These are phyloP conservation scores for Quercus gilva DNA, from an alignment of 306 rosid species.

Conservation along the genomic window DNA sequence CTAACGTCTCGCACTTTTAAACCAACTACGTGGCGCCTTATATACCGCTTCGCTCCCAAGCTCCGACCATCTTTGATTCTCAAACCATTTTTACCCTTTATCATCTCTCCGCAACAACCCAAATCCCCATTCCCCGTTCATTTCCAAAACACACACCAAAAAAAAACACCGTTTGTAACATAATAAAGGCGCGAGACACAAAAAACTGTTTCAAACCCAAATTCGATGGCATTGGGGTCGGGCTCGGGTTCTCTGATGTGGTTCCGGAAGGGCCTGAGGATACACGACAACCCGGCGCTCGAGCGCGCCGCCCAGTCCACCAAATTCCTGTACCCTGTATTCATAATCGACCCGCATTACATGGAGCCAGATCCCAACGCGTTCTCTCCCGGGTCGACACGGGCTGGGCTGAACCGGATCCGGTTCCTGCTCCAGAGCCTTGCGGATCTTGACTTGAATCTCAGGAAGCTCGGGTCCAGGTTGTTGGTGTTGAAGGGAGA, in stretches of 20 bases:
- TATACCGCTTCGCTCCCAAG: neutral
- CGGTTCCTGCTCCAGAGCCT: slow-evolving; percentile 75
- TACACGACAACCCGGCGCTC: slow-evolving; percentile 93
- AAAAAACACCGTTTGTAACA: neutral
- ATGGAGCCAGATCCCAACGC: slow-evolving; percentile 70
- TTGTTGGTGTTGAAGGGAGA: slow-evolving; percentile 74
- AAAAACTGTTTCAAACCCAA: neutral
- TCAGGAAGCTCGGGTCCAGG: slow-evolving; percentile 70
- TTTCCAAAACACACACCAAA: no score
- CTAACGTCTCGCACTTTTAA: neutral
- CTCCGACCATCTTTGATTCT: no score
- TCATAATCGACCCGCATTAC: slow-evolving; percentile 82
- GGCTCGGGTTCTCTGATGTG: slow-evolving; percentile 51
- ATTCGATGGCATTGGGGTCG: slow-evolving; percentile 46
- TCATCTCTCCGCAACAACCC: no score
- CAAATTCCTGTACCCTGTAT: slow-evolving; percentile 55
- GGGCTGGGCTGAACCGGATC: slow-evolving; percentile 72
- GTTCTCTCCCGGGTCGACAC: slow-evolving; percentile 52
- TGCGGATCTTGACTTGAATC: slow-evolving; percentile 56
- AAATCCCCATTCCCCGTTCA: no score
- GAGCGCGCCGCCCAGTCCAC: slow-evolving; percentile 47
- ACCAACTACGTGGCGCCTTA: slow-evolving; percentile 42
- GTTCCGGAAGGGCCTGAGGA: slow-evolving; percentile 90
- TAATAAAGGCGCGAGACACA: slow-evolving; percentile 45
- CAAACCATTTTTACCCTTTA: no score